These are phyloP conservation scores for Alternaria solani DNA, from an alignment of 2,329 filamentous ascomycete species.

Conservation along the genomic window DNA sequence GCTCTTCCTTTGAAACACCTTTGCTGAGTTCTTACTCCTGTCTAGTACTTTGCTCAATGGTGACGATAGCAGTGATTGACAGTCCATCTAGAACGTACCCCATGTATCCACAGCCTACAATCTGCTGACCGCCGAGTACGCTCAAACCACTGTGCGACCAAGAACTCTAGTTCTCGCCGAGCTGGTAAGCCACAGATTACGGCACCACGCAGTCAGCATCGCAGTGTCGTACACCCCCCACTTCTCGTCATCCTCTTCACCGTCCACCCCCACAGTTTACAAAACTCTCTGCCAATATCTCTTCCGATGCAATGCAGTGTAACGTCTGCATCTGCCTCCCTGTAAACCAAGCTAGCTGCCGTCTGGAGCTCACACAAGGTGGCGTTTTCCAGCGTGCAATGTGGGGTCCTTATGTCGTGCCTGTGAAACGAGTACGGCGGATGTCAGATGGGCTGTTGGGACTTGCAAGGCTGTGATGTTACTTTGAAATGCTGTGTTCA, in stretches of 20 bases:
- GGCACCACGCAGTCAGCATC: background rate
- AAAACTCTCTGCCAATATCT: background rate
- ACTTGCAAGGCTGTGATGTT: conserved; percentile 7
- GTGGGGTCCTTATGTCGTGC: conserved; percentile 2
- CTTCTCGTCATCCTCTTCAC: background rate
- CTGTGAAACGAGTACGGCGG: conserved; percentile 10
- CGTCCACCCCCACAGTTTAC: background rate
- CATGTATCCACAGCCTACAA: background rate
- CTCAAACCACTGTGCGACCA: background rate
- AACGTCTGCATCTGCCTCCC: background rate
- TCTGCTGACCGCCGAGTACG: background rate
- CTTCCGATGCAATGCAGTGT: background rate
- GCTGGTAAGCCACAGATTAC: background rate
- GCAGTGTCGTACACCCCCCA: background rate
- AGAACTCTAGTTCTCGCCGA: background rate
- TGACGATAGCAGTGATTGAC: background rate
- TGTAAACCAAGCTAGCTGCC: background rate
- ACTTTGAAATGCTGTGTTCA: background rate
- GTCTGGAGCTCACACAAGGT: conserved; percentile 1
- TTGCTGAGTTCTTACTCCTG: background rate
- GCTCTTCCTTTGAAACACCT: background rate
- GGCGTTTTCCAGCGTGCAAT: conserved; percentile 13
- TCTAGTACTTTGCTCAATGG: background rate
- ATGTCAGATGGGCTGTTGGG: conserved; percentile 10
- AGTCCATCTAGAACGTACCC: no score